Evolutionary conservation across 192 early-diverging fungal genomes (phyloP), one percentile per base, ranked within the genome.

Genomic region (Spizellomyces punctatus): DNA sequence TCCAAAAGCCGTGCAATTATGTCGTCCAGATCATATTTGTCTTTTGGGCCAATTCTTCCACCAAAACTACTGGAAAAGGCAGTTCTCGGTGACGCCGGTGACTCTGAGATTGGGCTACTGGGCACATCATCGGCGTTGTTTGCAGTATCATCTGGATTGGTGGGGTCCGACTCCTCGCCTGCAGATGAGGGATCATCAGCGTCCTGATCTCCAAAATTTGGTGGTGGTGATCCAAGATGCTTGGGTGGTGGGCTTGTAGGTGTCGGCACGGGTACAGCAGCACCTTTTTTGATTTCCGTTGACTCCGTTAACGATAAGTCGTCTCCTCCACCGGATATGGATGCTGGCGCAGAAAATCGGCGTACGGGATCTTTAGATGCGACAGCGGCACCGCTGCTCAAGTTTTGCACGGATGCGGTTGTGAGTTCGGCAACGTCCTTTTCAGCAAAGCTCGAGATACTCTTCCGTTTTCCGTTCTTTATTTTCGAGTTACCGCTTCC

Each of bases 1-100:
- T 91, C 90, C 27, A 95, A 76, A 21, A 98, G 84, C 71, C 92
- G 86, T 64, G 89, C 86, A 63, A 98, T 95, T 76, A 92, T 90
- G 69, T 94, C 91, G 85, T 98, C 96, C 43, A 98, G 74, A 71
- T 87, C 86, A 70, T 89, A 83, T 75, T 81, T 76, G 78, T 81
- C 82, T 83, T 89, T 74, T 45, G 56, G 49, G 66, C 70, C 79
- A 79, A 83, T 75, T 79, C 80, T 8, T 80, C 67, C 36, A 8
- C 44, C 50, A 72, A 74, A 41, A 16, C 27, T 41, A 6, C 21
- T 16, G 17, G 59, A 17, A 41, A 61, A 41, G 17, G 22, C 59
- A 27, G 22, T 14, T 16, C 17, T 17, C 14, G 59, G 42, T 5
- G 59, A 27, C 14, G 59, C 27, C 19, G 71, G 64, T 49, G 55